Evolutionary conservation across 331 rosid species (phyloP), one percentile per base, ranked within the genome.

Genomic region (Cydonia oblonga): DNA sequence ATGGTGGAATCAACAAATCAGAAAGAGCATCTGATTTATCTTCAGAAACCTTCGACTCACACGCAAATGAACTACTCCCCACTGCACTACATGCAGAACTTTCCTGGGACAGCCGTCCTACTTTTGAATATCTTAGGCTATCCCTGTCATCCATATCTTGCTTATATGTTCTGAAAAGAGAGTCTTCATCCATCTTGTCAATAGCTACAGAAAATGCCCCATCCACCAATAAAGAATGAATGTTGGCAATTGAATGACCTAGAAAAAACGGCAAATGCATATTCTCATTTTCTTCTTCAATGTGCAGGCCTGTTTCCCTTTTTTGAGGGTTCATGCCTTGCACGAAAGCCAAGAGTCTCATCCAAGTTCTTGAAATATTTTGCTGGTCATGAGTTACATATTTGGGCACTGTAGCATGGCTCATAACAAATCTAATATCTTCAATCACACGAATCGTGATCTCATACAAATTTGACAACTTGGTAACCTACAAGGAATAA

Each of bases 311-410:
- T 6, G 88, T 84, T 81, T 91, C 99, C 84, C 99, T 83, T 89
- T 87, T 95, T 67, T 86, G 97, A 66, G 96, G 93, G 75, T 81
- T 87, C 97, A 95, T 87, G 75, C 96, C 99, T 84, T 95, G 99
- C 76, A 90, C 96, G 82, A 79, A 88, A 76, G 92, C 80, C 75
- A 92, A 77, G 61, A 95, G 96, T 74, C 83, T 83, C 92, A 88
- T 83, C 96, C 99, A 95, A 66, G 96, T 88, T 82, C 85, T 87
- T 33, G 85, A 86, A 69, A 95, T 82, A 82, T 91, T 89, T 81
- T 84, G 90, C 79, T 86, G 96, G 81, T 88, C 88, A 83, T 80
- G 79, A 73, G 89, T 91, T 70, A 88, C 86, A 69, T 83, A 90
- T 82, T 81, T 85, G 71, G 96, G 85, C 66, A 95, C 97, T 71